Conservation (phyloP, 495 filamentous ascomycete genomes). For the Melanomma pulvis-pyrius region DNA sequence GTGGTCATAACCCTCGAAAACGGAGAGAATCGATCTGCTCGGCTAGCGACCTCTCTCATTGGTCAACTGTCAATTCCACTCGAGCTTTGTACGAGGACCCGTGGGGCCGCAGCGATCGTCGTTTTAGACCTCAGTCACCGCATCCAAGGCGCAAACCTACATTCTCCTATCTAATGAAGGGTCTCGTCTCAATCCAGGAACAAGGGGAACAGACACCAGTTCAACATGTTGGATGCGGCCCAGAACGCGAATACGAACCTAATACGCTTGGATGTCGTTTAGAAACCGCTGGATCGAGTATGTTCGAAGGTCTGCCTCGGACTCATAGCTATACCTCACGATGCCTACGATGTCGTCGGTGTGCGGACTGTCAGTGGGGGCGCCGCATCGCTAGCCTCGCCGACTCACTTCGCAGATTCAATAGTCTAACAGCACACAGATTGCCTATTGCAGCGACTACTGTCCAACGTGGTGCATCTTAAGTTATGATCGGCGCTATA, state of each 20-base stretch:
- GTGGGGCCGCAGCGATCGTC: slow-evolving; percentile 17
- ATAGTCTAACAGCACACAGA: neutral
- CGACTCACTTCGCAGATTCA: neutral
- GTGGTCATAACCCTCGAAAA: neutral
- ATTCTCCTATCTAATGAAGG: neutral
- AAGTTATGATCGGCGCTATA: neutral
- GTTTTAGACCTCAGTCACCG: neutral
- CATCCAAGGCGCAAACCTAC: neutral
- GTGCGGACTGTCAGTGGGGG: neutral
- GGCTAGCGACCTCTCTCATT: neutral
- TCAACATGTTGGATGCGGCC: neutral
- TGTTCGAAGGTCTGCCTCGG: neutral
- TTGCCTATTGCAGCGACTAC: neutral
- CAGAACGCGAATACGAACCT: neutral
- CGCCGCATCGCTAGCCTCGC: neutral
- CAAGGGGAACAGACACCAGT: neutral
- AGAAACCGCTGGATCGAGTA: neutral
- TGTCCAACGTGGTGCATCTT: neutral
- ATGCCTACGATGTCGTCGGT: neutral
- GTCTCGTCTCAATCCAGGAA: neutral
- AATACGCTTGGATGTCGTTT: neutral
- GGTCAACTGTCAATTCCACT: neutral
- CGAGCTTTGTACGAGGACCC: slow-evolving; percentile 1
- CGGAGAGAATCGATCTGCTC: neutral
- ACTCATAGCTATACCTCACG: neutral